Evolutionary conservation across 1,284 basidiomycete genomes (phyloP).

Genomic region (Cutaneotrichosporon curvatum): DNA sequence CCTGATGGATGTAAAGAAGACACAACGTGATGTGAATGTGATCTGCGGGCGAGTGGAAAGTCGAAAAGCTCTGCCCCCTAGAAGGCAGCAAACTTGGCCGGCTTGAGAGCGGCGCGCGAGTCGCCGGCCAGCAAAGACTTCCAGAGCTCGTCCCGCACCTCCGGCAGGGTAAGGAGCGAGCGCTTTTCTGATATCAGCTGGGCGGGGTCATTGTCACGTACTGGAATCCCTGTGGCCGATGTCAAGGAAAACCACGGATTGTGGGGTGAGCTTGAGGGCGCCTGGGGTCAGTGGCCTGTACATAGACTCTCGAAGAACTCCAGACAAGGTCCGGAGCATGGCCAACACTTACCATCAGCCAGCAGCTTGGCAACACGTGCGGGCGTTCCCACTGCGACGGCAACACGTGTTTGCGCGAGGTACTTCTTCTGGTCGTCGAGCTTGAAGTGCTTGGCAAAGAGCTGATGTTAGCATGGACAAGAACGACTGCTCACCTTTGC

Average conservation of each 20-base stretch:
- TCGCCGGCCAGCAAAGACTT: constrained; percentile 36
- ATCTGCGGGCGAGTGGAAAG: too few species aligned
- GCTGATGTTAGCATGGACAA: constrained; percentile 17
- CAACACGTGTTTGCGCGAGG: constrained; percentile 40
- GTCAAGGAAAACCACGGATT: constrained; percentile 43
- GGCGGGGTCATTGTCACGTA: constrained; percentile 14
- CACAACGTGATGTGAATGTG: too few species aligned
- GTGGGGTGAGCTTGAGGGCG: constrained; percentile 35
- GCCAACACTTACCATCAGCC: constrained; percentile 28
- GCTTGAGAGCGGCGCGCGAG: constrained; percentile 28
- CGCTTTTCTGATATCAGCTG: constrained; percentile 34
- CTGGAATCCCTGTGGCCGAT: constrained; percentile 39
- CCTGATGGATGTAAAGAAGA: too few species aligned
- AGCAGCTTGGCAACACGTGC: constrained; percentile 45
- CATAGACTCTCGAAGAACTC: not conserved
- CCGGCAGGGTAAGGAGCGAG: constrained; percentile 42
- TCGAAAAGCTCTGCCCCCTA: constrained; percentile 18
- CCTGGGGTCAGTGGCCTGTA: constrained; percentile 14
- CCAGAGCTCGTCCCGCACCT: constrained; percentile 46
- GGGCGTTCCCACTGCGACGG: constrained; percentile 46
- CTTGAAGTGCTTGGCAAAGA: constrained; percentile 49
- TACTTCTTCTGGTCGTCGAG: constrained; percentile 45
- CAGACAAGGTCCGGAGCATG: too few species aligned
- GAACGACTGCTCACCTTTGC: constrained; percentile 36
- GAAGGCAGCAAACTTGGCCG: constrained; percentile 37